Evolutionary conservation across 2,329 filamentous ascomycete genomes (phyloP), one percentile per base, ranked within the genome.

Genomic region (Cladophialophora yegresii): DNA sequence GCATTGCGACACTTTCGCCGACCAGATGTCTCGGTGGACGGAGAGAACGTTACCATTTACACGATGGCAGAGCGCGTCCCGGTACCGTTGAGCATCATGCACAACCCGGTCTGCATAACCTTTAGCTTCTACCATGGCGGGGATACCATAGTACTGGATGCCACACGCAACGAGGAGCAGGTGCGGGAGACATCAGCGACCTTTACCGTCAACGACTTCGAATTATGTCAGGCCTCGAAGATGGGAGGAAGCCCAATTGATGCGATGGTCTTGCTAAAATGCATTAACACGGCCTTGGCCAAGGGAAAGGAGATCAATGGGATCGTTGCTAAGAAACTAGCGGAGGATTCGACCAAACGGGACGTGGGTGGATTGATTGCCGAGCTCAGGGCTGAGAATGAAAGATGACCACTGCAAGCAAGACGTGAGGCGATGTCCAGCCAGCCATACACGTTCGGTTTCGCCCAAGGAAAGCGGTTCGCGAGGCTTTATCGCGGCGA

Each of bases 191-290:
- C 87, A 4, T 88, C 90, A 70, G 83, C 88, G 13, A 84, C 90
- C 50, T 86, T 98, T 72, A 93, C 91, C 61, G 84, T 96, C 77
- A 96, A 97, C 77, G 89, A 93, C 73, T 93, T 93, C 26, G 93
- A 97, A 79, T 86, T 97, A 47, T 96, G 92, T 72, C 91, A 96
- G 77, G 85, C 97, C 65, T 89, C 92, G 32, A 99, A 99, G 80
- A 86, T 95, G 64, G 93, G 93, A 26, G 95, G 95, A 28, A 84
- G 85, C 22, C 85, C 92, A 0, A 85, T 96, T 12, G 91, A 97
- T 75, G 92, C 93, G 1, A 80, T 93, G 65, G 81, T 85, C 36
- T 79, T 98, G 70, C 80, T 99, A 70, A 85, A 88, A 71, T 96
- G 91, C 77, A 88, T 89, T 1, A 87, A 84, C 61, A 78, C 88